Evolutionary conservation across 352 stramenopile species (phyloP).

Genomic region (Pythium phragmiticola): DNA sequence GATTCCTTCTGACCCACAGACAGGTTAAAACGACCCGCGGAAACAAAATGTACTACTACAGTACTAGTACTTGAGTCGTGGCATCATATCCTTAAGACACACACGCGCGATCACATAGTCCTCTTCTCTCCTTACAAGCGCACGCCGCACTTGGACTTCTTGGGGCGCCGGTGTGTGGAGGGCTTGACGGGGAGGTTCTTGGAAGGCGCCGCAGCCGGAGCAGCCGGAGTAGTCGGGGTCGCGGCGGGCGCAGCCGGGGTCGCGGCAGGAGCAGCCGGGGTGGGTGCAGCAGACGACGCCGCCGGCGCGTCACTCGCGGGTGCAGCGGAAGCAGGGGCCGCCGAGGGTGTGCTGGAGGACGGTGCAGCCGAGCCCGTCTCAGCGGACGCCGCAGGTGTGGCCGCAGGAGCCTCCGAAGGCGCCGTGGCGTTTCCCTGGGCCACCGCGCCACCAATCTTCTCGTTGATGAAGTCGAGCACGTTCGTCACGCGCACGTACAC

Average conservation of each 20-base stretch:
- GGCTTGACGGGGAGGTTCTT: background rate
- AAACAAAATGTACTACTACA: constrained; percentile 10
- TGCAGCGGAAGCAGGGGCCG: no score
- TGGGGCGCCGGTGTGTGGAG: background rate
- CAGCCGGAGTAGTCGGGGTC: background rate
- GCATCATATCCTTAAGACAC: constrained; percentile 2
- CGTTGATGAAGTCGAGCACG: constrained; percentile 57
- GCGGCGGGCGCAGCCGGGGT: background rate
- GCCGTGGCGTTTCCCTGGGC: constrained; percentile 1
- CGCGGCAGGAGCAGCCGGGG: background rate
- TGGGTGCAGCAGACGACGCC: background rate
- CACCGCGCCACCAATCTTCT: constrained; percentile 38
- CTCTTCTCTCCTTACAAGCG: constrained; percentile 7
- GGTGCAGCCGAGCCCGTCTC: no score
- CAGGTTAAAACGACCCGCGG: no score
- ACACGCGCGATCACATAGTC: background rate
- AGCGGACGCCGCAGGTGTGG: background rate
- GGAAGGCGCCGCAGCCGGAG: background rate
- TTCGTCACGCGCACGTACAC: constrained; percentile 58
- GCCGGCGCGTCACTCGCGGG: no score
- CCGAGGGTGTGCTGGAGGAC: no score
- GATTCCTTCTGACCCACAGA: no score
- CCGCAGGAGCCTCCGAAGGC: constrained; percentile 19
- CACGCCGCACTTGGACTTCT: constrained; percentile 2
- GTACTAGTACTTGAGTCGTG: no score